Evolutionary conservation across 257 asterid species (phyloP), one percentile per base, ranked within the genome.

Genomic region (Petunia secreta): DNA sequence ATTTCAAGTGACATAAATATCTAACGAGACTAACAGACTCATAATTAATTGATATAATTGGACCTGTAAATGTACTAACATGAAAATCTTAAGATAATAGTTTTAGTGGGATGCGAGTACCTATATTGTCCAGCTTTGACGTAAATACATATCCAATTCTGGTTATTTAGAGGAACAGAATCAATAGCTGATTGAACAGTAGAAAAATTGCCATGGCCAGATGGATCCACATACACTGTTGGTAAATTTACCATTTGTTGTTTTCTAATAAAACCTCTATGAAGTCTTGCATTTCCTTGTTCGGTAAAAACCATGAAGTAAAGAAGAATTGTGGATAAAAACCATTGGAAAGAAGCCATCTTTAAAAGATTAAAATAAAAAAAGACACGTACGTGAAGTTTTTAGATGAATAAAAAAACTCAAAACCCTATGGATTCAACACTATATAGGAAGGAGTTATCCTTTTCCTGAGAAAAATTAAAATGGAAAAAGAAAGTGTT

Each of bases 171-270:
- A 46, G 80, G 66, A 43, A 80, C 40, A 2, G 75, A 46, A 50
- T 80, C 83, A 60, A 80, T 80, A 40, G 83, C 83, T 34, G 80
- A 62, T 40, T 80, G 83, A 63, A 80, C 48, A 40, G 75, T 62
- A 34, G 62, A 14, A 16, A 57, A 74, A 38, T 37, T 39, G 5
- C 79, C 50, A 46, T 58, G 63, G 9, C 79, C 79, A 5, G 41
- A 36, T 48, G 43, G 16, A 73, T 80, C 79, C 2, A 80, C 83
- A 15, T 37, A 60, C n/a, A 80, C 34, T 54, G 81, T 78, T 54
- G 75, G 44, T 34, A 64, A 64, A 64, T 64, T 64, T 38, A 71
- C 38, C 9, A 46, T 69, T 71, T 71, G 34, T 6, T 71, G 48
- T 71, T n/a, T 71, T 11, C 44, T 48, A 71, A 25, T 11, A 67